These are phyloP conservation scores for Neurospora sp. DNA, from an alignment of 495 filamentous ascomycete genomes.

Conservation along the genomic window DNA sequence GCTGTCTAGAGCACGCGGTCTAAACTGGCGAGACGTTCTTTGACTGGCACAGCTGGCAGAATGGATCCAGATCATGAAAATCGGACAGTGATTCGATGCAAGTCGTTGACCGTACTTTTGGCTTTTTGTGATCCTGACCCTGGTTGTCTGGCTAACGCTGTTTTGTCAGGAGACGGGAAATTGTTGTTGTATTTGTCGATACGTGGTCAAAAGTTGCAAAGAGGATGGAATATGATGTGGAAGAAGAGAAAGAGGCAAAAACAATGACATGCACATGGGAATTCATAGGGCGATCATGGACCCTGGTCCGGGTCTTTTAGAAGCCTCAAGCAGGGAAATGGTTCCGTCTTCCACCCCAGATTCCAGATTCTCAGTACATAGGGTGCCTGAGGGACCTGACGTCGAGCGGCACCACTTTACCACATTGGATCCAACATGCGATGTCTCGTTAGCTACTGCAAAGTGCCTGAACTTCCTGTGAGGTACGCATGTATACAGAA, in stretches of 20 bases:
- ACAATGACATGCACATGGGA: neutral
- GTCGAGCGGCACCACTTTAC: too few species aligned
- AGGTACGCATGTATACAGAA: neutral
- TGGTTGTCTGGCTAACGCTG: neutral
- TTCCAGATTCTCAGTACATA: too few species aligned
- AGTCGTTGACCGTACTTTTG: neutral
- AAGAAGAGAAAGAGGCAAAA: neutral
- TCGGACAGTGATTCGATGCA: constrained; percentile 1
- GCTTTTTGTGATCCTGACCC: neutral
- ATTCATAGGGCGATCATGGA: neutral
- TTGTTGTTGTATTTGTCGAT: neutral
- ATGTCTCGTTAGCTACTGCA: neutral
- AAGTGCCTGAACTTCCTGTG: neutral
- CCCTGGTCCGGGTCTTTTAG: neutral
- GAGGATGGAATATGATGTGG: neutral
- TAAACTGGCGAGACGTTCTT: neutral
- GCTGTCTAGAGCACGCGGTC: neutral
- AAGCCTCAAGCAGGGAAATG: neutral
- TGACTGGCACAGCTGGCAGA: neutral
- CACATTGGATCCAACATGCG: neutral
- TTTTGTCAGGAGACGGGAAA: neutral
- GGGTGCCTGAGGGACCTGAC: too few species aligned
- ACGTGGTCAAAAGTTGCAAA: neutral
- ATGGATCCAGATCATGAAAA: neutral
- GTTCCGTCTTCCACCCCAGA: too few species aligned